These are phyloP conservation scores for Colletotrichum tamarilloi DNA, from an alignment of 2,329 filamentous ascomycete species.

Conservation along the genomic window DNA sequence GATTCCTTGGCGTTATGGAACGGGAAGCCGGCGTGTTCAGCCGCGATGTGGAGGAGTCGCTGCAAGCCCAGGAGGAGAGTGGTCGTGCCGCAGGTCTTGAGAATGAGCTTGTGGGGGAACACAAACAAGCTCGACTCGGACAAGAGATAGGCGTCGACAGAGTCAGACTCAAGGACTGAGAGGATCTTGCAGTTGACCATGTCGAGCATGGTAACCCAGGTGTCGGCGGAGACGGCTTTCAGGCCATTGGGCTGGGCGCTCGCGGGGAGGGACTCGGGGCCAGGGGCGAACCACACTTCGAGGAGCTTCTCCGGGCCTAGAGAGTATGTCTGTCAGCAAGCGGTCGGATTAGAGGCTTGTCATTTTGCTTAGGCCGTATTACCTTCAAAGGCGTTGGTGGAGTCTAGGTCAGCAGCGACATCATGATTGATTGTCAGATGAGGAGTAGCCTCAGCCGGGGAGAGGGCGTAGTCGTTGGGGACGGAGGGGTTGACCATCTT, in stretches of 20 bases:
- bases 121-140: conserved; percentile 99
- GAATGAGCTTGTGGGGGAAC: conserved; percentile 98
- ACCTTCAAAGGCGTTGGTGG: conserved; percentile 96
- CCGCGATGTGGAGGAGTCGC: conserved; percentile 92
- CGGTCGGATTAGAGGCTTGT: not conserved
- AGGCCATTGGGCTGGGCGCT: conserved; percentile 80
- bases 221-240: conserved; percentile 85
- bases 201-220: conserved; percentile 97
- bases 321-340: conserved; percentile 16
- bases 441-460: conserved; percentile 84
- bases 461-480: conserved; percentile 84
- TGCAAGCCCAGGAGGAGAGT: conserved; percentile 90
- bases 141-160: conserved; percentile 94
- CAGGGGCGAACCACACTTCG: conserved; percentile 97
- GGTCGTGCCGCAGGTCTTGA: conserved; percentile 98
- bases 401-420: conserved; percentile 92
- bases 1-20: conserved; percentile 76
- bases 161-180: conserved; percentile 91
- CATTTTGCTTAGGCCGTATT: conserved; percentile 36
- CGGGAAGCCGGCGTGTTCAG: conserved; percentile 88
- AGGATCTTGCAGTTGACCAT: conserved; percentile 98
- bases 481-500: conserved; percentile 85
- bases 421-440: conserved; percentile 97
- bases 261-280: conserved; percentile 76
- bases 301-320: conserved; percentile 93